Conservation (phyloP, 2,329 filamentous ascomycete genomes). For the Aspergillus eucalypticola region DNA sequence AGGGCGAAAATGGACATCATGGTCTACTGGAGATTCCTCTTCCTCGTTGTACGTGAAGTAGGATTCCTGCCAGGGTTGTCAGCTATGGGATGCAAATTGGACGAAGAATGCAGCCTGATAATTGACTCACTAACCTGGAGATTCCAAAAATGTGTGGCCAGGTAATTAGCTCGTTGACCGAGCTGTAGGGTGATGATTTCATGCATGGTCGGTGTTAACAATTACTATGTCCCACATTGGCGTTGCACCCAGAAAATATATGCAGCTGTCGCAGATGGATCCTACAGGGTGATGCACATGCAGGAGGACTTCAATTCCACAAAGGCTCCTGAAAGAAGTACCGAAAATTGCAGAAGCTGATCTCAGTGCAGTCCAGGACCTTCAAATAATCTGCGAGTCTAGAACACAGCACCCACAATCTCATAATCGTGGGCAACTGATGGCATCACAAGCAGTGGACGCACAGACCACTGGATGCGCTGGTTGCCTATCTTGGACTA, state of each 20-base stretch:
- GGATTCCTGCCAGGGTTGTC: constrained; percentile 67
- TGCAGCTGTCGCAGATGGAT: constrained; percentile 4
- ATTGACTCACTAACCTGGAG: constrained; percentile 65
- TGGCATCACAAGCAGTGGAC: constrained; percentile 6
- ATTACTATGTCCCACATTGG: neutral
- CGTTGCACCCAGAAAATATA: neutral
- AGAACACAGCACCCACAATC: neutral
- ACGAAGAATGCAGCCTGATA: neutral
- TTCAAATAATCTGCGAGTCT: neutral
- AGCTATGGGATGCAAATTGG: constrained; percentile 3
- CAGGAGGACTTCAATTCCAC: neutral
- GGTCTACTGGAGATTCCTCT: constrained; percentile 68
- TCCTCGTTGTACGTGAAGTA: constrained; percentile 86
- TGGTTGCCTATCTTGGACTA: constrained; percentile 8
- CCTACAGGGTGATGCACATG: neutral
- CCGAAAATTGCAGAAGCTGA: neutral
- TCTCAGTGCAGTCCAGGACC: neutral
- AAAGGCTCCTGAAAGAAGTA: neutral
- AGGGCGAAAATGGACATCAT: constrained; percentile 84
- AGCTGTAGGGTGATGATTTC: constrained; percentile 94
- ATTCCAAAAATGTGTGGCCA: constrained; percentile 98
- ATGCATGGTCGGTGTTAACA: constrained; percentile 63
- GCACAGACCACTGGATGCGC: constrained; percentile 9
- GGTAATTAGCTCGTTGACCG: constrained; percentile 87
- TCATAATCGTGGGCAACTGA: neutral